Evolutionary conservation across 2,329 filamentous ascomycete species (phyloP).

Genomic region (Stachybotrys elegans): DNA sequence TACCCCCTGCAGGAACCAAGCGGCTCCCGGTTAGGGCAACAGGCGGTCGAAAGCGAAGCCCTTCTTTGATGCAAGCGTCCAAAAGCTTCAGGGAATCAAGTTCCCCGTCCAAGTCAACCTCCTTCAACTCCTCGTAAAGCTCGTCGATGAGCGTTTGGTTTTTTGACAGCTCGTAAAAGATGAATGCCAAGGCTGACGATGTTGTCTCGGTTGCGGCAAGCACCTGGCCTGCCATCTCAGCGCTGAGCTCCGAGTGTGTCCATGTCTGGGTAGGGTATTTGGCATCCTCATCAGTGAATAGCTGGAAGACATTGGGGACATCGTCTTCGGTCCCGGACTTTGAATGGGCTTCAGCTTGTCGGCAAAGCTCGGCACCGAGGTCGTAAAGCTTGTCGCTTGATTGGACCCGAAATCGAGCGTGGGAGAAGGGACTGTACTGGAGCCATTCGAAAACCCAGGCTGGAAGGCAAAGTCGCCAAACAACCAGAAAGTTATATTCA

Average conservation of each 20-base stretch:
- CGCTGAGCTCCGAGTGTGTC: slow-evolving; percentile 9
- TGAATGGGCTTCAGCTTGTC: slow-evolving; percentile 5
- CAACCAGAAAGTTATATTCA: slow-evolving; percentile 14
- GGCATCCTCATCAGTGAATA: slow-evolving; percentile 7
- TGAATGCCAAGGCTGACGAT: slow-evolving; percentile 12
- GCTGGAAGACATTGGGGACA: slow-evolving; percentile 7
- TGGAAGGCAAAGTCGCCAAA: slow-evolving; percentile 13
- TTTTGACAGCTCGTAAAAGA: slow-evolving; percentile 12
- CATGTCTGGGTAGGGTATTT: slow-evolving; percentile 3
- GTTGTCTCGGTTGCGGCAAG: slow-evolving; percentile 13
- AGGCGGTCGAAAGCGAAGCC: slow-evolving; percentile 12
- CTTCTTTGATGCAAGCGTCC: slow-evolving; percentile 12
- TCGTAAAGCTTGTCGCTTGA: slow-evolving; percentile 11
- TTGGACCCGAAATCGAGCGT: slow-evolving; percentile 9
- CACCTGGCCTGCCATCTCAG: slow-evolving; percentile 14
- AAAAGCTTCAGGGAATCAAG: slow-evolving; percentile 9
- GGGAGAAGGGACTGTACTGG: slow-evolving; percentile 7
- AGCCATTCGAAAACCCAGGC: slow-evolving; percentile 12
- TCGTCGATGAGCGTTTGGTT: slow-evolving; percentile 6
- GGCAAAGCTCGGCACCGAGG: slow-evolving; percentile 6
- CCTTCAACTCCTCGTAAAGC: slow-evolving; percentile 9
- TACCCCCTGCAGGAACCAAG: slow-evolving; percentile 9
- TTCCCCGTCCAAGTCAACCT: neutral
- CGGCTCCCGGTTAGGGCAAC: slow-evolving; percentile 14
- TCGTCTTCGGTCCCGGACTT: slow-evolving; percentile 4